Evolutionary conservation across 768 basidiomycete genomes (phyloP).

Genomic region (Psilocybe cubensis): DNA sequence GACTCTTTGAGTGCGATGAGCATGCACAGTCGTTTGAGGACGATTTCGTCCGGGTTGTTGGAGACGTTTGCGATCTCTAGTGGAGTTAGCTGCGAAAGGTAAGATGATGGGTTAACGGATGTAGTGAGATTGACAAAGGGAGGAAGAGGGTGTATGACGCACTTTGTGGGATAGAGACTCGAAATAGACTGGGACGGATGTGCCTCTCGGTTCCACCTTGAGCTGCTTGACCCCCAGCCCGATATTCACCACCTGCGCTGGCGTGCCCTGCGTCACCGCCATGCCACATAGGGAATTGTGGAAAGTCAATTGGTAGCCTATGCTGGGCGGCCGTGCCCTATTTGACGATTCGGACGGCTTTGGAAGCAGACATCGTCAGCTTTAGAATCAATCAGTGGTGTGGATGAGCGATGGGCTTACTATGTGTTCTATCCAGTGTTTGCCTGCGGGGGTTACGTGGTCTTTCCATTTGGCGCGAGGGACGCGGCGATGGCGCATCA

Average conservation of each 20-base stretch:
- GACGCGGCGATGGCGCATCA: constrained; percentile 86
- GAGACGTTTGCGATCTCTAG: constrained; percentile 58
- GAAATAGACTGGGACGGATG: constrained; percentile 62
- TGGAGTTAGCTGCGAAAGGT: constrained; percentile 24
- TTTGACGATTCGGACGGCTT: constrained; percentile 65
- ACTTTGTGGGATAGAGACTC: constrained; percentile 82
- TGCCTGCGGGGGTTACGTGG: constrained; percentile 59
- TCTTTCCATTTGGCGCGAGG: constrained; percentile 78
- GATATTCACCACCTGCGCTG: constrained; percentile 78
- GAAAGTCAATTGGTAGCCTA: constrained; percentile 76
- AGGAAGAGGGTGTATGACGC: constrained; percentile 18
- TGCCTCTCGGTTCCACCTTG: constrained; percentile 62
- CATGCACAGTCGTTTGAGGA: constrained; percentile 76
- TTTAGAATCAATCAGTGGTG: too few relatives aligned
- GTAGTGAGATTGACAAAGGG: constrained; percentile 3
- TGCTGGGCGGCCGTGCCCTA: constrained; percentile 71
- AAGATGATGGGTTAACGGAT: neutral
- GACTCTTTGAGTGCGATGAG: constrained; percentile 80
- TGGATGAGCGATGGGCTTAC: too few relatives aligned
- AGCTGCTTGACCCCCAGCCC: constrained; percentile 80
- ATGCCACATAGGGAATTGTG: constrained; percentile 78
- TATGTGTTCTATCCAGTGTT: constrained; percentile 86
- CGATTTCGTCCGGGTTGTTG: constrained; percentile 60
- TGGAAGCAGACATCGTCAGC: too few relatives aligned
- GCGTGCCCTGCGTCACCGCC: constrained; percentile 82